phyloP scores from a whole-genome alignment of 192 early-diverging fungal genomes.

The Backusella psychrophila region DNA sequence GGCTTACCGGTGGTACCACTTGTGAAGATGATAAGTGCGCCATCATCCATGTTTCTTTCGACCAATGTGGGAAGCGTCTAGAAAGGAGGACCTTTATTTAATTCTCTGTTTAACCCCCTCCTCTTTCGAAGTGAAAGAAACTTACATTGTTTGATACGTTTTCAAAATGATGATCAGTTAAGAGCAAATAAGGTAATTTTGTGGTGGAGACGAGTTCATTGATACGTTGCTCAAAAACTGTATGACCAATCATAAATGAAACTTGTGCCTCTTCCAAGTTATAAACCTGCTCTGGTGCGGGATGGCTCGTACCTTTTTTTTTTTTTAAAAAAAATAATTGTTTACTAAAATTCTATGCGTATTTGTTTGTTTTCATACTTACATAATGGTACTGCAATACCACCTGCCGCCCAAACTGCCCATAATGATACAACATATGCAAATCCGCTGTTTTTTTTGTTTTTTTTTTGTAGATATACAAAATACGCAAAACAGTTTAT shows the following conservation, averaged over 20 bases:
- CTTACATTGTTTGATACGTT: neutral
- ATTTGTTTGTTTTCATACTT: neutral
- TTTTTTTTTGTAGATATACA: constrained; percentile 43
- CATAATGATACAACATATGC: constrained; percentile 67
- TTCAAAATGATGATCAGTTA: neutral
- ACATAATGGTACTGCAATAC: constrained; percentile 81
- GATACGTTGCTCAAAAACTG: constrained; percentile 38
- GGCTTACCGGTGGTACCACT: constrained; percentile 74
- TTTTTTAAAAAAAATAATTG: neutral
- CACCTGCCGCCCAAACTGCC: constrained; percentile 76
- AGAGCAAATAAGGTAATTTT: neutral
- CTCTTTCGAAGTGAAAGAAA: neutral
- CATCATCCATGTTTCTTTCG: constrained; percentile 19
- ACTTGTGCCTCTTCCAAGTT: constrained; percentile 66
- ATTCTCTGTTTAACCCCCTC: neutral
- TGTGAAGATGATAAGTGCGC: constrained; percentile 79
- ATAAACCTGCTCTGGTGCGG: constrained; percentile 73
- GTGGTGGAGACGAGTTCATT: neutral
- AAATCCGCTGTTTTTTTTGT: constrained; percentile 43
- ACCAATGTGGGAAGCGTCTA: constrained; percentile 13
- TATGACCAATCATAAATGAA: constrained; percentile 58
- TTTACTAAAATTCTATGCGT: neutral
- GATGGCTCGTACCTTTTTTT: constrained; percentile 61
- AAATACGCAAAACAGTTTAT: neutral
- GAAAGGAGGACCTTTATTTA: neutral